phyloP scores from a whole-genome alignment of 495 filamentous ascomycete genomes.

The Oleoguttula mirabilis region DNA sequence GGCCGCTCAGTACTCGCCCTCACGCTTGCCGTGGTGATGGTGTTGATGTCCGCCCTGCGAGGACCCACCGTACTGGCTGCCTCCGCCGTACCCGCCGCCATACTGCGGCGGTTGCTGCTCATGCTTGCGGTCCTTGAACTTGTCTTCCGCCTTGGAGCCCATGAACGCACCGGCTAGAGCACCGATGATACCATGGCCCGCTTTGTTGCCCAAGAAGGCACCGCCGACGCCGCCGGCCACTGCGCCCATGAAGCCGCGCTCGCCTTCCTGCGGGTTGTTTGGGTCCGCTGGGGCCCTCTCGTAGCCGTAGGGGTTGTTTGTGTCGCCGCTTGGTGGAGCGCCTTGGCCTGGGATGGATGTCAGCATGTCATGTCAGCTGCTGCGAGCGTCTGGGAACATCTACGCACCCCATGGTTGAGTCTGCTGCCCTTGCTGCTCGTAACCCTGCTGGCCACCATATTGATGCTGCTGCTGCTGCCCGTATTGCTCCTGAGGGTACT shows the following conservation, averaged over 20 bases:
- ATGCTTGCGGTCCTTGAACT: conserved; percentile 23
- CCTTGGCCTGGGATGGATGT: no score
- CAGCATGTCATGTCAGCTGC: no score
- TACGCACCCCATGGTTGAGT: no score
- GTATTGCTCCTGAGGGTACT: conserved; percentile 5
- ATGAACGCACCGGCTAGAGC: conserved; percentile 27
- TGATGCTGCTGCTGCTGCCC: conserved; percentile 15
- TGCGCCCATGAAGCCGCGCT: conserved; percentile 29
- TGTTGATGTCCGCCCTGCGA: background rate
- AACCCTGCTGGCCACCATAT: background rate
- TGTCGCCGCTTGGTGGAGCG: conserved; percentile 20
- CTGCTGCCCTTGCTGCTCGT: conserved; percentile 22
- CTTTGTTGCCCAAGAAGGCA: conserved; percentile 17
- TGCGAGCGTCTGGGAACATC: no score
- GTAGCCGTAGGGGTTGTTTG: conserved; percentile 21
- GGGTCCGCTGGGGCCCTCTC: conserved; percentile 21
- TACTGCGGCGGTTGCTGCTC: background rate
- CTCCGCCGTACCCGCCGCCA: background rate
- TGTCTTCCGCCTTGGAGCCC: conserved; percentile 32
- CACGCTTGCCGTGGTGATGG: conserved; percentile 11
- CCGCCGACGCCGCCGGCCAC: conserved; percentile 27
- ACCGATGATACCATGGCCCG: conserved; percentile 27
- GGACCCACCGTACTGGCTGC: conserved; percentile 4
- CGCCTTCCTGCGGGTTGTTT: conserved; percentile 24
- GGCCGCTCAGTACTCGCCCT: conserved; percentile 1